phyloP scores from a whole-genome alignment of 805 yeast species.

The Candida maltosa region DNA sequence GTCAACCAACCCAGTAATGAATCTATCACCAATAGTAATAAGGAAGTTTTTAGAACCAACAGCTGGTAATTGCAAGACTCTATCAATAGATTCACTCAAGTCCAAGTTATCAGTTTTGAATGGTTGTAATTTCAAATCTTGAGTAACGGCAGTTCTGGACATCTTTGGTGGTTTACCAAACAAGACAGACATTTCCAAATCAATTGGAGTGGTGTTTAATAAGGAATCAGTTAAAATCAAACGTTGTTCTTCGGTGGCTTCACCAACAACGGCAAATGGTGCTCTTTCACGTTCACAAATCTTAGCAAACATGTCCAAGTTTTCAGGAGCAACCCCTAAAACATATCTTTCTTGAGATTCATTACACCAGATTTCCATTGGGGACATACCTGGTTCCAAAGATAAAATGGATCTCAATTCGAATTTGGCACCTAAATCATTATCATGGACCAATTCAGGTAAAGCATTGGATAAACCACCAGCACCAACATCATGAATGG shows the following conservation, averaged over 20 bases:
- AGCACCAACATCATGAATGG: slow-evolving; percentile 98
- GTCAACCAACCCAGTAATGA: slow-evolving; percentile 95
- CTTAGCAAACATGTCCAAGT: slow-evolving; percentile 64
- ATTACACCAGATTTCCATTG: slow-evolving; percentile 99
- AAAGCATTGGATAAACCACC: slow-evolving; percentile 97
- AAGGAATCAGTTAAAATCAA: slow-evolving; percentile 77
- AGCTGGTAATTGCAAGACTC: slow-evolving; percentile 86
- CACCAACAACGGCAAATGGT: slow-evolving; percentile 93
- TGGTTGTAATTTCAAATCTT: slow-evolving; percentile 49
- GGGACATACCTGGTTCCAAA: slow-evolving; percentile 97
- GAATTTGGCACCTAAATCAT: slow-evolving; percentile 89
- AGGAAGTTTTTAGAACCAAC: slow-evolving; percentile 94
- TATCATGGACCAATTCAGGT: slow-evolving; percentile 97
- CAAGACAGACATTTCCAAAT: slow-evolving; percentile 88
- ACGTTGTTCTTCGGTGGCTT: slow-evolving; percentile 84
- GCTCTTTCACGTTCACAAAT: slow-evolving; percentile 95
- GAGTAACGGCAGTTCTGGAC: slow-evolving; percentile 71
- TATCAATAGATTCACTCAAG: slow-evolving; percentile 64
- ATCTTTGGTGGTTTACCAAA: slow-evolving; percentile 97
- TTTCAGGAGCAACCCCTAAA: slow-evolving; percentile 80
- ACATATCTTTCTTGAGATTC: slow-evolving; percentile 99
- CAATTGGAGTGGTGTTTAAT: slow-evolving; percentile 83
- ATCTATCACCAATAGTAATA: slow-evolving; percentile 96
- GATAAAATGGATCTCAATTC: slow-evolving; percentile 88
- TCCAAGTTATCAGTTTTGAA: slow-evolving; percentile 29